These are phyloP conservation scores for Suillus alpinus DNA, from an alignment of 768 basidiomycete species.

Conservation along the genomic window DNA sequence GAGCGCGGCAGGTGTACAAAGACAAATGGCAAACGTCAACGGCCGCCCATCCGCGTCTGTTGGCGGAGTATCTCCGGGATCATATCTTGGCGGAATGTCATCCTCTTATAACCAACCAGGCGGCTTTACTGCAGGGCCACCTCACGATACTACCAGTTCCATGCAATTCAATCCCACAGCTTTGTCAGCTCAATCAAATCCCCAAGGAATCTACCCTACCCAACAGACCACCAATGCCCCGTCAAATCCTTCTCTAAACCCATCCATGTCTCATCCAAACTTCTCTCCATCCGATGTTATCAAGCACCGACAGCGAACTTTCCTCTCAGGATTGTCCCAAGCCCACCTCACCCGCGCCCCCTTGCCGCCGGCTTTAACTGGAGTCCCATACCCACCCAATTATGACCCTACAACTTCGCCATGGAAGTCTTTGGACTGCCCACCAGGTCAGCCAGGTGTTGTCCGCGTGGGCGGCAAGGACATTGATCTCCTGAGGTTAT, in stretches of 20 bases:
- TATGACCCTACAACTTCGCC: conserved; percentile 63
- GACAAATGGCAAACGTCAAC: conserved; percentile 54
- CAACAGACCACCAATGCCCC: conserved; percentile 32
- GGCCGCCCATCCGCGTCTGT: conserved; percentile 41
- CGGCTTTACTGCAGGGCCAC: conserved; percentile 35
- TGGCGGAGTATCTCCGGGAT: conserved; percentile 63
- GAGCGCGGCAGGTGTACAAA: conserved; percentile 49
- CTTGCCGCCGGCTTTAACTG: conserved; percentile 73
- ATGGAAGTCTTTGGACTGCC: conserved; percentile 66
- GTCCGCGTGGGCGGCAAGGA: conserved; percentile 73
- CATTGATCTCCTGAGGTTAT: conserved; percentile 73
- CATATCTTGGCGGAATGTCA: conserved; percentile 63
- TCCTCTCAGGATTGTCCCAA: conserved; percentile 58
- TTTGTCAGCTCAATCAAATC: conserved; percentile 36
- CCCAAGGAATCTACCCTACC: conserved; percentile 43
- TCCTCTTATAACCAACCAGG: conserved; percentile 27
- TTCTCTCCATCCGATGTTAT: conserved; percentile 32
- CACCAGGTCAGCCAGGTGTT: conserved; percentile 53
- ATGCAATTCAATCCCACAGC: conserved; percentile 41
- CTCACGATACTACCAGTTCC: conserved; percentile 35
- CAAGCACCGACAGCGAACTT: conserved; percentile 57
- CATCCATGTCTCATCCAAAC: conserved; percentile 37
- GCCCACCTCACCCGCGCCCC: conserved; percentile 61
- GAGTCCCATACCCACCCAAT: conserved; percentile 48
- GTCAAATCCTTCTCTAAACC: conserved; percentile 39